These are phyloP conservation scores for Hypoxylon subgilvum DNA, from an alignment of 495 filamentous ascomycete species.

Conservation along the genomic window DNA sequence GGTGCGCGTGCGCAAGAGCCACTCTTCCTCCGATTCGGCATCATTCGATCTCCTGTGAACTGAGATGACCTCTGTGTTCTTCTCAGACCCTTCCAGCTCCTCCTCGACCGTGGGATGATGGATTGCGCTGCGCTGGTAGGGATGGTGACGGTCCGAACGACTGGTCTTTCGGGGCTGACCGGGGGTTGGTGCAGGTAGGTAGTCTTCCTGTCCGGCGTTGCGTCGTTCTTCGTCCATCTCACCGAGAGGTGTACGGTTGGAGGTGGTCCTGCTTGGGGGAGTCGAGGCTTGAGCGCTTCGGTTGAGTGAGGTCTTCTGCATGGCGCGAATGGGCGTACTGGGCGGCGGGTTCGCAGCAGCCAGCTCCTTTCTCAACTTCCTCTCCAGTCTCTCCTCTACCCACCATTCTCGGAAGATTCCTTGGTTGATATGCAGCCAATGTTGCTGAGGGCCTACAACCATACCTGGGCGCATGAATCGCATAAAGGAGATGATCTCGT, in stretches of 20 bases:
- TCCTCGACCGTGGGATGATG: constrained; percentile 53
- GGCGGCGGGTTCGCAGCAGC: constrained; percentile 61
- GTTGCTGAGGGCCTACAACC: constrained; percentile 99
- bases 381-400: constrained; percentile 84
- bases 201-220: constrained; percentile 71
- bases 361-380: constrained; percentile 54
- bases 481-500: constrained; percentile 98
- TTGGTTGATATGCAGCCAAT: constrained; percentile 98
- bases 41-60: constrained; percentile 61
- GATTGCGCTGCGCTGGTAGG: constrained; percentile 52
- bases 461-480: constrained; percentile 99
- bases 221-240: constrained; percentile 84
- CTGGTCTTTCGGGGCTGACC: constrained; percentile 92
- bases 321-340: constrained; percentile 78
- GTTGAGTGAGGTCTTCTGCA: constrained; percentile 57
- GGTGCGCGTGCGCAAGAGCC: constrained; percentile 70
- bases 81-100: constrained; percentile 41
- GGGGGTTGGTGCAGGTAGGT: constrained; percentile 91
- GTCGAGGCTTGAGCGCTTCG: constrained; percentile 73
- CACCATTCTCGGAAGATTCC: constrained; percentile 97
- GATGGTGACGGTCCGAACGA: constrained; percentile 58
- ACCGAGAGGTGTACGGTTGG: constrained; percentile 79
- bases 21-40: constrained; percentile 79
- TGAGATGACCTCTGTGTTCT: constrained; percentile 52
- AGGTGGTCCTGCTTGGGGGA: constrained; percentile 77